Percentiles rank a stretch among this genome's conserved stretches.
phyloP scores from a whole-genome alignment of 1,139 yeast species.

The Scheffersomyces cryptocercus region DNA sequence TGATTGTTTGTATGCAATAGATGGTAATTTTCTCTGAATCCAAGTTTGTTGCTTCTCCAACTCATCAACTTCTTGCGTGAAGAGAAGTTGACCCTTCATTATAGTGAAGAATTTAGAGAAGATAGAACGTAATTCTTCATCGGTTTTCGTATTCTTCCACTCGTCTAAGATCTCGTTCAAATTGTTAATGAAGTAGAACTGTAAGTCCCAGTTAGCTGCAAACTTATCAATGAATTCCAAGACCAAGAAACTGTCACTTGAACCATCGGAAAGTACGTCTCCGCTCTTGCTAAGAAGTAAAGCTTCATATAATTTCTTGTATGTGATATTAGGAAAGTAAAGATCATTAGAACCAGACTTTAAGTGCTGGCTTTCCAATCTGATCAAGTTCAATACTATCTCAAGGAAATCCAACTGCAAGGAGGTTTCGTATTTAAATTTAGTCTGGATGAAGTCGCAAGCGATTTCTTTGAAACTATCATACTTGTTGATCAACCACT shows the following conservation, averaged over 20 bases:
- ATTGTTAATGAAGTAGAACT: conserved; percentile 60
- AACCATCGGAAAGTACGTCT: conserved; percentile 42
- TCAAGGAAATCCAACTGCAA: conserved; percentile 65
- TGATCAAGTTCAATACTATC: conserved; percentile 59
- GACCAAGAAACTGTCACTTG: conserved; percentile 54
- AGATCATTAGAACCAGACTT: conserved; percentile 50
- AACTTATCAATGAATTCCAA: conserved; percentile 62
- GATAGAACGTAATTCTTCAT: conserved; percentile 22
- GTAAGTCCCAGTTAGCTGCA: conserved; percentile 61
- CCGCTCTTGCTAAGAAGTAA: conserved; percentile 45
- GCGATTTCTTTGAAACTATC: conserved; percentile 51
- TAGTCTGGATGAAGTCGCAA: conserved; percentile 36
- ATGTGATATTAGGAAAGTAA: conserved; percentile 64
- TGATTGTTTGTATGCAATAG: conserved; percentile 52
- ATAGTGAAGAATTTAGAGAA: conserved; percentile 44
- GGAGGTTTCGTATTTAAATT: conserved; percentile 39
- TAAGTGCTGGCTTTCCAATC: conserved; percentile 57
- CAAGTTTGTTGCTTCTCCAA: conserved; percentile 36
- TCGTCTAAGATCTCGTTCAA: conserved; percentile 18
- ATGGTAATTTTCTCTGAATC: conserved; percentile 49
- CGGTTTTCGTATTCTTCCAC: conserved; percentile 19
- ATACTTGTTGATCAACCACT: conserved; percentile 69
- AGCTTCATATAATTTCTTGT: conserved; percentile 46
- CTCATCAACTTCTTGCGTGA: conserved; percentile 22
- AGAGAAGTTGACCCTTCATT: conserved; percentile 31